Evolutionary conservation across 495 filamentous ascomycete species (phyloP), one percentile per base, ranked within the genome.

Genomic region (Cudoniella acicularis): DNA sequence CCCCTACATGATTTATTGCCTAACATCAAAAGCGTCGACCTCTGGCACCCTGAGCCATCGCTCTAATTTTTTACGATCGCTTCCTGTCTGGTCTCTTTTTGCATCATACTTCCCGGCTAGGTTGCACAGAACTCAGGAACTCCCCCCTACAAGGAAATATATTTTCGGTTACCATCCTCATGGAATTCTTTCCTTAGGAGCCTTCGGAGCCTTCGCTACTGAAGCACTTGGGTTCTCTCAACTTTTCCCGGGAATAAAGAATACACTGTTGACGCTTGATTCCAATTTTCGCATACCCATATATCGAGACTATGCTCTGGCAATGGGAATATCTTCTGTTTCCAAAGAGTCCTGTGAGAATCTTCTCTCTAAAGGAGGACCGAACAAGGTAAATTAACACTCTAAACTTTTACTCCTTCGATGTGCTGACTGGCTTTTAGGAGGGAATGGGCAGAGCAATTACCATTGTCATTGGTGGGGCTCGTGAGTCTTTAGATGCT

Each of bases 141-240:
- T 98, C 1, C 83, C 89, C 13, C 79, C 91, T 0, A 89, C 87
- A 1, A 81, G 91, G 57, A 98, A 98, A 73, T 98, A 98, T 74
- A 93, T 98, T 63, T 96, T 98, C 68, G 94, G 95, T 43, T 97
- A 98, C 70, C 93, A 96, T 67, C 93, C 93, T 0, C 93, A 98
- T 70, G 94, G 94, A 42, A 97, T 98, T 71, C 96, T 98, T 65
- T 91, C 88, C 13, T 90, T 96, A 67, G 94, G 94, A 40, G 94
- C 95, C 1, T 97, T 94, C 72, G 90, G 88, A 2, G 87, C 92
- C 16, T 97, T 98, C 63, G 89, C 79, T 25, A 98, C 95, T 4
- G 94, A 98, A 63, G 89, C 90, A 0, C 78, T 95, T 3, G 91
- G 94, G 1, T 98, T 98, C 71, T 83, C 83, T 1, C 81, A 87